Conservation (phyloP, 2,329 filamentous ascomycete genomes). For the Rosellinia necatrix region DNA sequence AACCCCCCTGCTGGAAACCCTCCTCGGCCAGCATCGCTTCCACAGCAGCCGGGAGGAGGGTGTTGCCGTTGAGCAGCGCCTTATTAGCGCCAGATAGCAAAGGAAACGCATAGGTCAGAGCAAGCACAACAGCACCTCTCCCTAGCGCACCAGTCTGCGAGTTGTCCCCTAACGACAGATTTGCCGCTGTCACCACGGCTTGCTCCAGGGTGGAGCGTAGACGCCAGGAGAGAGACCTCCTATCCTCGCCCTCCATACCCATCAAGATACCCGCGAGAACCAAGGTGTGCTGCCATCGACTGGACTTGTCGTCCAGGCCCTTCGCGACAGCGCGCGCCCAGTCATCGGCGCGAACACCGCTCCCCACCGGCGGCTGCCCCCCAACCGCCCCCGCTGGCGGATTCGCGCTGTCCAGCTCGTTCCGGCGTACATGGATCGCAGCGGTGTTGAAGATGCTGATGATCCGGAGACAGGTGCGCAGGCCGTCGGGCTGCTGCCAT, state of each 20-base stretch:
- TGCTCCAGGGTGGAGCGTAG: constrained; percentile 71
- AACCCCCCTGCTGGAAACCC: constrained; percentile 77
- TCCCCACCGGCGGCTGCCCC: constrained; percentile 41
- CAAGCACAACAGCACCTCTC: constrained; percentile 64
- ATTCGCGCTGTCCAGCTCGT: constrained; percentile 48
- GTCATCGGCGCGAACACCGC: constrained; percentile 53
- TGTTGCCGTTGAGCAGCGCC: constrained; percentile 66
- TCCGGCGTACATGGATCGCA: constrained; percentile 57
- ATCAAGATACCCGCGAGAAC: constrained; percentile 78
- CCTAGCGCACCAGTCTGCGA: constrained; percentile 48
- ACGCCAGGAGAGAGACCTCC: constrained; percentile 64
- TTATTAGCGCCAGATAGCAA: constrained; percentile 66
- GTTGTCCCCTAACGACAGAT: constrained; percentile 68
- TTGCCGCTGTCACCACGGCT: constrained; percentile 74
- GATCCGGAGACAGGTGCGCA: constrained; percentile 67
- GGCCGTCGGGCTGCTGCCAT: constrained; percentile 66
- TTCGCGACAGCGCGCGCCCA: constrained; percentile 63
- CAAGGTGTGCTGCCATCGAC: constrained; percentile 83
- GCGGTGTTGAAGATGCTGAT: constrained; percentile 75
- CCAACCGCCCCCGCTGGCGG: too few relatives aligned
- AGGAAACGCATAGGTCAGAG: constrained; percentile 78
- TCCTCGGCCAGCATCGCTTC: constrained; percentile 71
- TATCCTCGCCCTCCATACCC: constrained; percentile 70
- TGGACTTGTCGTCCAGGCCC: constrained; percentile 62
- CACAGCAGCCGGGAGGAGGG: constrained; percentile 71